Conservation (phyloP, 768 basidiomycete genomes). For the Phylloporus rhodoxanthus region DNA sequence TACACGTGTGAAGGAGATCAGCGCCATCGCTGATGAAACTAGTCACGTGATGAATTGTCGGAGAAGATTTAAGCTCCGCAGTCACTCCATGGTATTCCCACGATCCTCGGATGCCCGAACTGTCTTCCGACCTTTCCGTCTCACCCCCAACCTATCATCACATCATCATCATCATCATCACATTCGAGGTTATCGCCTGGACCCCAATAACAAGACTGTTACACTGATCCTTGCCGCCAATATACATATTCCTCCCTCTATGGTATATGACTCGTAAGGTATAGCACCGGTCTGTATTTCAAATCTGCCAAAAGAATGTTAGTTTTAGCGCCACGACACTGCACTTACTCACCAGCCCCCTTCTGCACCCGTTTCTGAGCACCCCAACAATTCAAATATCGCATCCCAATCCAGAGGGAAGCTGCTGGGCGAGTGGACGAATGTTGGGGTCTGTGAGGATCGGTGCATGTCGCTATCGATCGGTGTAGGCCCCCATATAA, state of each 20-base stretch:
- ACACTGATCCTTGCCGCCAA: too few relatives aligned
- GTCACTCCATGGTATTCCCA: not conserved
- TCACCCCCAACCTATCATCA: not conserved
- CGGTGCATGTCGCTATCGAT: not conserved
- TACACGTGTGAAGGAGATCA: not conserved
- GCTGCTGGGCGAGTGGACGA: conserved; percentile 12
- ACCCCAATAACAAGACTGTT: too few relatives aligned
- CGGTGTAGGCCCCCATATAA: conserved; percentile 1
- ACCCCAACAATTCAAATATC: conserved; percentile 28
- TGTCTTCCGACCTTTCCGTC: too few relatives aligned
- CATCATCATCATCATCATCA: not conserved
- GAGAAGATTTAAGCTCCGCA: not conserved
- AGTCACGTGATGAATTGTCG: not conserved
- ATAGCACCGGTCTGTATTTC: not conserved
- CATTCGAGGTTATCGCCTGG: not conserved
- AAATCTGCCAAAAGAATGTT: conserved; percentile 4
- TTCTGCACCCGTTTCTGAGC: conserved; percentile 1
- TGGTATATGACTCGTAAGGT: conserved; percentile 4
- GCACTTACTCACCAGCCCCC: conserved; percentile 12
- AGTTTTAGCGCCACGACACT: not conserved
- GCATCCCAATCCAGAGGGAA: conserved; percentile 27
- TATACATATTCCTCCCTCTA: too few relatives aligned
- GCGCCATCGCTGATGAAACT: too few relatives aligned
- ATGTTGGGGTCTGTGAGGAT: conserved; percentile 3
- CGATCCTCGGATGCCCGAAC: not conserved